A percentile compares a stretch with the other conserved stretches of the same genome.
These are phyloP conservation scores for Anastatica hierochuntica DNA, from an alignment of 345 rosid species.

Conservation along the genomic window DNA sequence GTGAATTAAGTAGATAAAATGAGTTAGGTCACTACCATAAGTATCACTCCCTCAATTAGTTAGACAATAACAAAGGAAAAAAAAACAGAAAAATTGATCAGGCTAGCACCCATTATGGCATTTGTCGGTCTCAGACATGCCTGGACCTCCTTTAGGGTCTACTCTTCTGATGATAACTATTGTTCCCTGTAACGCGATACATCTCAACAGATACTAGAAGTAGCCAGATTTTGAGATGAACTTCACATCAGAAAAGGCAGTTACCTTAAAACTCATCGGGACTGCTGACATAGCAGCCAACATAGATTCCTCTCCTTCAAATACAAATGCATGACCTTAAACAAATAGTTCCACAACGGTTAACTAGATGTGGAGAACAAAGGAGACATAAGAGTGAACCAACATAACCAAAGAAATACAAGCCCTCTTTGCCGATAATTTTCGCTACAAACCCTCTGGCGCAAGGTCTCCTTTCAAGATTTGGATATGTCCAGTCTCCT, in stretches of 20 bases:
- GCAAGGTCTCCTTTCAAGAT: conserved; percentile 84
- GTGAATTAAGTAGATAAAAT: too few species aligned
- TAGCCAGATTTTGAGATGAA: neutral
- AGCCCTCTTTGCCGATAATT: conserved; percentile 97
- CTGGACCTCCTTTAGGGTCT: conserved; percentile 99
- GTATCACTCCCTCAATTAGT: too few species aligned
- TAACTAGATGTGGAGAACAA: neutral
- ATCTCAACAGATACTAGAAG: conserved; percentile 1
- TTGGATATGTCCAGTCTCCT: conserved; percentile 93
- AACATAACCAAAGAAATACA: conserved; percentile 70
- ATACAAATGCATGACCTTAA: conserved; percentile 95
- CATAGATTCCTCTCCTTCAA: conserved; percentile 98
- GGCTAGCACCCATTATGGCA: conserved; percentile 84
- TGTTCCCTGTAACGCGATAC: conserved; percentile 52
- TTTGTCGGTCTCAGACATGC: conserved; percentile 98
- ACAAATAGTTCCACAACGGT: conserved; percentile 13
- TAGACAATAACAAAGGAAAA: too few species aligned
- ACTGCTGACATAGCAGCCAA: conserved; percentile 68
- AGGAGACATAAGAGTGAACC: neutral
- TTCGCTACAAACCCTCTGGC: conserved; percentile 99
- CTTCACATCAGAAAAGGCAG: neutral
- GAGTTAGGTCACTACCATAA: too few species aligned
- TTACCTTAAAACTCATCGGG: conserved; percentile 79
- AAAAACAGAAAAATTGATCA: neutral
- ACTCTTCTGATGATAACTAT: conserved; percentile 89